Base-by-base conservation (phyloP, 2,329 filamentous ascomycete genomes). In the Aspergillus piperis region DNA sequence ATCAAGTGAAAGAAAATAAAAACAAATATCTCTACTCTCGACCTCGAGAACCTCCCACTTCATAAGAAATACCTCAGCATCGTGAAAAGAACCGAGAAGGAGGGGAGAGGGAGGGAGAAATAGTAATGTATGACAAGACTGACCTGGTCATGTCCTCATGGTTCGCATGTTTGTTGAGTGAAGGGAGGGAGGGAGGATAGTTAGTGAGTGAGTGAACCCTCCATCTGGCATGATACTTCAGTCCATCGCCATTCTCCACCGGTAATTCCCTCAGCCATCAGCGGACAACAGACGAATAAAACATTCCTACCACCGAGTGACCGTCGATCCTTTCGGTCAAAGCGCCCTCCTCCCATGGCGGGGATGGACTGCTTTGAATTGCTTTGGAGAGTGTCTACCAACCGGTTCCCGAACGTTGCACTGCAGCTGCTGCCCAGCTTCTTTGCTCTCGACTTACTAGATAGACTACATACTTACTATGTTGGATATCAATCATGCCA, bases 1-100 rank as follows among this genome's bases (percentile, higher is more conserved):
- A 11, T 30, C 27, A 30, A 30, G 27, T 4, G 27, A 30, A 30
- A 30, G 10, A 2, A 11, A 19, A 19, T 19, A 19, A 19, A 19
- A 19, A 30, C 1, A 6, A 36, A 15, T 11, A 36, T 13, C 32
- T 36, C 32, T 36, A 6, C 0, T 36, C 5, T 36, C 32, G 32
- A 36, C 32, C 11, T 21, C 27, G 25, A n/a, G 19, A 19, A 8
- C 10, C 11, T 8, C 19, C 19, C 32, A n/a, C 19, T 38, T 11
- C 7, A 10, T n/a, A 38, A 36, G 30, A 55, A 55, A 55, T 55
- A 55, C 39, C 39, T 42, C 53, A 47, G 25, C 23, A 32, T 44
- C 53, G 3, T 13, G 23, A 55, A 55, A 55, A n/a, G 27, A 11
- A 13, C 53, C 53, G 25, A 15, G 23, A 27, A 11, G 27, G 6